Evolutionary conservation across 176 grass and related monocot species (phyloP), one percentile per base, ranked within the genome.

Genomic region (Aegilops longissima): DNA sequence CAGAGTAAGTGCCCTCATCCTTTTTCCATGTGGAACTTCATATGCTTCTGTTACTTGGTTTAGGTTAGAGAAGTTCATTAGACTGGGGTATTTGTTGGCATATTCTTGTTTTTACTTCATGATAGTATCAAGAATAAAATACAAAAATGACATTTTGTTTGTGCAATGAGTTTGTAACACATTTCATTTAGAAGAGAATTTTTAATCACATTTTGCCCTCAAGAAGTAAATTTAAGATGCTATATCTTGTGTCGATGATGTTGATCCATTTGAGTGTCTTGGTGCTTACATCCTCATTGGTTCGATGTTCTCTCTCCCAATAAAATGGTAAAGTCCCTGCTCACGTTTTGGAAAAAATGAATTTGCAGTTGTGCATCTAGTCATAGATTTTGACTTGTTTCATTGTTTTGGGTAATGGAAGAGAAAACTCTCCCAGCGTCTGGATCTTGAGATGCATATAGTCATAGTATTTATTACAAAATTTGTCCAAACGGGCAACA

Each of bases 1-100:
- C 92, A 80, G 89, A 77, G 96, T 98, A 94, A 96, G 96, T 93
- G 36, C 61, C 61, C 33, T 66, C 75, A 74, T 80, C 42, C 27
- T 74, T 67, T 76, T 44, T 90, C 64, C 34, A 13, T 81, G 51
- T 51, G 36, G 29, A 82, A 29, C 29, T 78, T 54, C 21, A 70
- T 54, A 86, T 68, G 62, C 72, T 78, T 35, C 8, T 80, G 25
- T 81, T 39, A 18, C 81, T 68, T 76, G 86, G 36, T 77, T 6
- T 45, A 77, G n/a, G 68, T 5, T 77, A 38, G 4, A 67, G 31
- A 65, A 23, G 2, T 85, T 80, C 9, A 67, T 8, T 68, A 73
- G 11, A 79, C 31, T 79, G 40, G 42, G 42, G 42, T 44, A 44
- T 44, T 44, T 45, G 12, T 36, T 75, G 11, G n/a, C 61, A 14